Conservation (phyloP, 2,329 filamentous ascomycete species). For the Aspergillus hortae region DNA sequence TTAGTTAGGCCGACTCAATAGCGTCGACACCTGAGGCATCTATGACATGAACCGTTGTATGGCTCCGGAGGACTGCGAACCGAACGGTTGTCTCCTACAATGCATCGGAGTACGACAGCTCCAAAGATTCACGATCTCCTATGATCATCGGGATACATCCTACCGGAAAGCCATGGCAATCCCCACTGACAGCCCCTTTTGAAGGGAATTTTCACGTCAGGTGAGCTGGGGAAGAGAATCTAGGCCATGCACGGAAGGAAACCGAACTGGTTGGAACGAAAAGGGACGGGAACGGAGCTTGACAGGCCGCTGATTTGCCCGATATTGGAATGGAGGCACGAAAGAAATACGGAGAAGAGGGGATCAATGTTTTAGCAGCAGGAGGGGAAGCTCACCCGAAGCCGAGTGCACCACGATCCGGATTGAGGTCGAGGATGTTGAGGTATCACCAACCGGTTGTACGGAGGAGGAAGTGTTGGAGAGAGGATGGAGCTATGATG, state of each 20-base stretch:
- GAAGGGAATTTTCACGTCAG: conserved; percentile 2
- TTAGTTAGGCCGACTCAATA: too few species aligned
- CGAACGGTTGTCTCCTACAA: too few species aligned
- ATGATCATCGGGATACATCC: not conserved
- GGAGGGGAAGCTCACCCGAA: conserved; percentile 4
- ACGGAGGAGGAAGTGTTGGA: not conserved
- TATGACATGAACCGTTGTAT: too few species aligned
- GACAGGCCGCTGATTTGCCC: conserved; percentile 16
- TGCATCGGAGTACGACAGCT: too few species aligned
- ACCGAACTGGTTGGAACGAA: conserved; percentile 15
- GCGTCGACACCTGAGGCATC: too few species aligned
- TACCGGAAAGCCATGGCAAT: not conserved
- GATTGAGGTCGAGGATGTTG: not conserved
- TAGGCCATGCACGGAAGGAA: conserved; percentile 11
- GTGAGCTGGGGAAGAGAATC: conserved; percentile 11
- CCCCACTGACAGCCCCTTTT: not conserved
- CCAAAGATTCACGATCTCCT: not conserved
- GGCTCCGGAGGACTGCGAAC: too few species aligned
- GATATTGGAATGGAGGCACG: conserved; percentile 19
- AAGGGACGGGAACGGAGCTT: conserved; percentile 10
- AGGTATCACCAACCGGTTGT: not conserved
- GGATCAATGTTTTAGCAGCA: conserved; percentile 14
- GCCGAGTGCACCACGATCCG: not conserved
- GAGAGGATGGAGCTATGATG: not conserved
- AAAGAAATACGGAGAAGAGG: conserved; percentile 24